Evolutionary conservation across 768 basidiomycete species (phyloP).

Genomic region (Termitomyces sp.): DNA sequence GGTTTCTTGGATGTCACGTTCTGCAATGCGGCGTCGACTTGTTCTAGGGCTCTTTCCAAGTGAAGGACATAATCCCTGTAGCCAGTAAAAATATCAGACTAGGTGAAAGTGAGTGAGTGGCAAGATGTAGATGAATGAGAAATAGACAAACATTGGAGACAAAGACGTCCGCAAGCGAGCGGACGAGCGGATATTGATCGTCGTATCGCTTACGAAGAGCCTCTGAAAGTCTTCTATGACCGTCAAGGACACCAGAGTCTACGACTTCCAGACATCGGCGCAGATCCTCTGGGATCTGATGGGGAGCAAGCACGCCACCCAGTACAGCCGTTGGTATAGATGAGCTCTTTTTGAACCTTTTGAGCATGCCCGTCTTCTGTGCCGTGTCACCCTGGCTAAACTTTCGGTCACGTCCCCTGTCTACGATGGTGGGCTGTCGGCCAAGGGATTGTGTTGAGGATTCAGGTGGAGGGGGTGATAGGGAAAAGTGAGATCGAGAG

Average conservation of each 20-base stretch:
- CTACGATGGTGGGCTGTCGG: slow-evolving; percentile 53
- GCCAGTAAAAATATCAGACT: slow-evolving; percentile 92
- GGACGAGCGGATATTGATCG: slow-evolving; percentile 91
- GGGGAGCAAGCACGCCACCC: slow-evolving; percentile 59
- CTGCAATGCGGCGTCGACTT: slow-evolving; percentile 76
- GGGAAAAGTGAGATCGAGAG: slow-evolving; percentile 72
- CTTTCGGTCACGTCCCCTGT: slow-evolving; percentile 43
- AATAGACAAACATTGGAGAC: slow-evolving; percentile 74
- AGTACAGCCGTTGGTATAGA: slow-evolving; percentile 42
- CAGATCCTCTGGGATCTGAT: slow-evolving; percentile 84
- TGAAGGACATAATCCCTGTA: slow-evolving; percentile 95
- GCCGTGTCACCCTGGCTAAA: slow-evolving; percentile 40
- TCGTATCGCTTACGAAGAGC: slow-evolving; percentile 88
- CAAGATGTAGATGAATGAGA: background rate
- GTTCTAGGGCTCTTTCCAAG: slow-evolving; percentile 83
- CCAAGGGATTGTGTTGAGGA: slow-evolving; percentile 74
- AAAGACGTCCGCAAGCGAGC: slow-evolving; percentile 94
- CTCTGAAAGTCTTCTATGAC: slow-evolving; percentile 81
- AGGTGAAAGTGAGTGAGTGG: slow-evolving; percentile 10
- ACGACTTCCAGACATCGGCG: slow-evolving; percentile 83
- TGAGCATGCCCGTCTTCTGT: slow-evolving; percentile 47
- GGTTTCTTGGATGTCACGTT: slow-evolving; percentile 66
- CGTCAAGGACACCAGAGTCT: slow-evolving; percentile 80
- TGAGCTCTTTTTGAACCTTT: slow-evolving; percentile 66
- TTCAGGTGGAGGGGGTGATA: slow-evolving; percentile 60